These are phyloP conservation scores for Hypholoma fasciculare DNA, from an alignment of 768 basidiomycete genomes.

Conservation along the genomic window DNA sequence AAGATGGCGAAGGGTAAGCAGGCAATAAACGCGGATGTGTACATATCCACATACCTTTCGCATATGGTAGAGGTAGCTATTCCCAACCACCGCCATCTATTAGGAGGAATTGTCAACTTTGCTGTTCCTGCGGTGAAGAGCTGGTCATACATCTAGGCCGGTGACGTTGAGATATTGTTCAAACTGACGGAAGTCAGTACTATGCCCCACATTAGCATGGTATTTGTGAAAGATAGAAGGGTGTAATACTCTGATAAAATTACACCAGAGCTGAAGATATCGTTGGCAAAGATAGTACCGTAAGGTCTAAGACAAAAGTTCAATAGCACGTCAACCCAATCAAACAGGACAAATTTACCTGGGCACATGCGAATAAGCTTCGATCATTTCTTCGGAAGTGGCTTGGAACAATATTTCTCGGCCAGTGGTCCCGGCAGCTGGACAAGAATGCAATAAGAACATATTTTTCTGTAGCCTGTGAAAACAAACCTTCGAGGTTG, in stretches of 20 bases:
- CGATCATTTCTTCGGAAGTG: conserved; percentile 92
- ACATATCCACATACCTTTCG: conserved; percentile 57
- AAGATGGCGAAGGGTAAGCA: background rate
- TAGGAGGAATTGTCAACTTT: too few relatives aligned
- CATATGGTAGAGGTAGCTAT: conserved; percentile 94
- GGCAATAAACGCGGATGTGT: background rate
- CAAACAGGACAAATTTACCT: conserved; percentile 39
- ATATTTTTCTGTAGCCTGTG: background rate
- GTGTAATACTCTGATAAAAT: conserved; percentile 82
- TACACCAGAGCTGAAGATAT: conserved; percentile 90
- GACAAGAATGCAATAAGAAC: background rate
- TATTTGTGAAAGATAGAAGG: background rate
- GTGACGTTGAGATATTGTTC: conserved; percentile 88
- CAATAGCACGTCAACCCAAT: background rate
- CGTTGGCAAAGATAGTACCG: conserved; percentile 87
- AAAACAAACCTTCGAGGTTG: conserved; percentile 77
- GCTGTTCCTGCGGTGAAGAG: too few relatives aligned
- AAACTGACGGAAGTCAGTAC: conserved; percentile 96
- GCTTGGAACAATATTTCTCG: conserved; percentile 95
- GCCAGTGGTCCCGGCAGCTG: conserved; percentile 85
- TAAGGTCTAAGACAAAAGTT: conserved; percentile 57
- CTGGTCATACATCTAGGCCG: conserved; percentile 73
- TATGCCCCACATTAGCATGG: conserved; percentile 27
- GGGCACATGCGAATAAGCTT: conserved; percentile 84
- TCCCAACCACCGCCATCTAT: conserved; percentile 88